These are phyloP conservation scores for Fusarium denticulatum DNA, from an alignment of 2,329 filamentous ascomycete genomes.

Conservation along the genomic window DNA sequence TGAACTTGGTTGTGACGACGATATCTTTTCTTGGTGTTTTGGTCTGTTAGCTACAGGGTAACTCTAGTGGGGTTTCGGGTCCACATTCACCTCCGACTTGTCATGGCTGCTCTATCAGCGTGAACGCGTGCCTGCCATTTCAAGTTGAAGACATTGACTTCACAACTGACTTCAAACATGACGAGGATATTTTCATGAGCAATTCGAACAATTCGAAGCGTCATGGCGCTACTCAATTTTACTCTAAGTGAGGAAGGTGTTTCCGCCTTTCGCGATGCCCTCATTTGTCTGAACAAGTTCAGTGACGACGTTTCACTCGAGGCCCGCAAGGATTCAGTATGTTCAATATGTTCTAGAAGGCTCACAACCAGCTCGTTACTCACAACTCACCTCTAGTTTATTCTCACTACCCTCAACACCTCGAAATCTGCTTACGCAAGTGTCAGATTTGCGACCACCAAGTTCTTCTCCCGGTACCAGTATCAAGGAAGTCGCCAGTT, in stretches of 20 bases:
- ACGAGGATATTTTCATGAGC: neutral
- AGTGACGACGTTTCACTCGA: conserved; percentile 82
- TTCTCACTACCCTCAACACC: conserved; percentile 79
- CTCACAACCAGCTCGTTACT: neutral
- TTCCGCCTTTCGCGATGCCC: conserved; percentile 74
- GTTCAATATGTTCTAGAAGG: neutral
- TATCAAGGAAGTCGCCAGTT: conserved; percentile 66
- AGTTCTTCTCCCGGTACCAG: conserved; percentile 78
- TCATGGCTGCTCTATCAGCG: neutral
- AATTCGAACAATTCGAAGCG: neutral
- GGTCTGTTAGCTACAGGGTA: conserved; percentile 15
- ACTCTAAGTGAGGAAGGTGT: conserved; percentile 79
- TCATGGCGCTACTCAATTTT: conserved; percentile 74
- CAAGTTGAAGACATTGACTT: neutral
- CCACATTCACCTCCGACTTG: neutral
- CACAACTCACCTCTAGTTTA: conserved; percentile 61
- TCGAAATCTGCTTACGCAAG: conserved; percentile 83
- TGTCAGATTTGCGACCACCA: conserved; percentile 71
- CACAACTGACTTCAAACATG: neutral
- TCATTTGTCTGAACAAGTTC: conserved; percentile 81
- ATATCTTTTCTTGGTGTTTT: neutral
- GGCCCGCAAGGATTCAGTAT: conserved; percentile 73
- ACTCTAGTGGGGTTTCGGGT: neutral
- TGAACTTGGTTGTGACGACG: neutral
- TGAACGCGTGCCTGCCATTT: neutral